A percentile compares a stretch with the other conserved stretches of the same genome.
These are phyloP conservation scores for Lichtheimia ramosa DNA, from an alignment of 371 early-diverging fungal species.

Conservation along the genomic window DNA sequence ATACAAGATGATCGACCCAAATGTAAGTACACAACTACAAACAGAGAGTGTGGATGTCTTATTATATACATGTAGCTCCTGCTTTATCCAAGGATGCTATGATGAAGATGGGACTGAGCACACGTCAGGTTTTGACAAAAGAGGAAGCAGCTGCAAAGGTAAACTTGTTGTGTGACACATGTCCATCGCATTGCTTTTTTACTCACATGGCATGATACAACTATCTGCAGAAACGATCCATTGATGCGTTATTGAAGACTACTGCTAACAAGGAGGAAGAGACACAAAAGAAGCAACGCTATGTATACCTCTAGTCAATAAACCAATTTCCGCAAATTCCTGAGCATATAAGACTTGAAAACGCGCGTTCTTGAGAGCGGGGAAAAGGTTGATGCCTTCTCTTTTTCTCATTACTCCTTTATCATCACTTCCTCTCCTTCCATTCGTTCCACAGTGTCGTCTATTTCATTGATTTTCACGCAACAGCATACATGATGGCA, in stretches of 20 bases:
- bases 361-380: constrained; percentile 3
- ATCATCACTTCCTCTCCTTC: no score
- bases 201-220: no score
- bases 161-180: neutral
- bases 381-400: no score
- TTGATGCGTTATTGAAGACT: constrained; percentile 22
- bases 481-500: neutral
- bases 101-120: constrained; percentile 30
- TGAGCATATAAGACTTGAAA: neutral
- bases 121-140: constrained; percentile 15
- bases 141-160: constrained; percentile 41
- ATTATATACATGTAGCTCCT: constrained; percentile 8
- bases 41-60: neutral
- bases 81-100: constrained; percentile 36
- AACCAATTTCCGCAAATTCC: constrained; percentile 11
- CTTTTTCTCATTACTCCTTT: no score
- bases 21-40: neutral
- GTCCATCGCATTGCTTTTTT: no score
- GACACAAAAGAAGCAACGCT: constrained; percentile 31
- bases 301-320: constrained; percentile 33
- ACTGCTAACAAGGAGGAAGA: constrained; percentile 16
- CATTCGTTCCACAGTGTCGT: no score
- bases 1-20: constrained; percentile 30
- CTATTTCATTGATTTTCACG: no score
- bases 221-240: constrained; percentile 29